Base-by-base conservation (phyloP, 257 asterid species). In the Capsicum rhomboideum region DNA sequence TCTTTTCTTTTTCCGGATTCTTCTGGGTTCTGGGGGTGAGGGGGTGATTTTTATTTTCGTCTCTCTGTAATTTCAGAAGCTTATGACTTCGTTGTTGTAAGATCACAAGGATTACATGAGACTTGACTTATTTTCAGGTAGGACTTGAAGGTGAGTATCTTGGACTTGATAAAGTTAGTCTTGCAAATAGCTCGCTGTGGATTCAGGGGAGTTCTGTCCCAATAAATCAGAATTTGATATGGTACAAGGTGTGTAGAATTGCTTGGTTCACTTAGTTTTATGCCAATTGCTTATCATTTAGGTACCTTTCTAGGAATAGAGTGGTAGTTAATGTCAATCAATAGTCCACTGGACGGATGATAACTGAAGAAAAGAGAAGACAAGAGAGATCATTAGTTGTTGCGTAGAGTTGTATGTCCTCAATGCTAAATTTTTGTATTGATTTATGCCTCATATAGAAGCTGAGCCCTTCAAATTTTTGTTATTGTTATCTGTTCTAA, bases 131-230 rank as follows among this genome's bases (percentile, higher is more conserved):
- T 58, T 79, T 85, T 80, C 91, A 93, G 98, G 93, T 92, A 82
- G 98, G 98, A 67, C 83, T 91, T 59, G 95, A 94, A 92, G 98
- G 98, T 28, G 98, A 92, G 87, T 83, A 79, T 84, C 92, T 94
- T 64, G 97, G 92, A 66, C 96, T 94, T 84, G 82, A 89, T 54
- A 90, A 91, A 81, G 23, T 58, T 31, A 80, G 90, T 59, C 87
- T 86, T 44, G 93, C 93, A 49, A 94, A 93, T 52, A 94, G 97
- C 83, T 91, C 97, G 17, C 29, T 94, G 71, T 94, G 97, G 97
- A 85, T 75, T 52, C 83, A 79, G 42, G 92, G 91, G 64, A 88
- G 75, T 61, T 68, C 54, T 55, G 13, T 84, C n/a, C 98, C 98
- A 64, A 66, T 63, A 42, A 87, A 91, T 82, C 93, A 89, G 78